phyloP scores from a whole-genome alignment of 352 stramenopile genomes.

The Pythium sp. region DNA sequence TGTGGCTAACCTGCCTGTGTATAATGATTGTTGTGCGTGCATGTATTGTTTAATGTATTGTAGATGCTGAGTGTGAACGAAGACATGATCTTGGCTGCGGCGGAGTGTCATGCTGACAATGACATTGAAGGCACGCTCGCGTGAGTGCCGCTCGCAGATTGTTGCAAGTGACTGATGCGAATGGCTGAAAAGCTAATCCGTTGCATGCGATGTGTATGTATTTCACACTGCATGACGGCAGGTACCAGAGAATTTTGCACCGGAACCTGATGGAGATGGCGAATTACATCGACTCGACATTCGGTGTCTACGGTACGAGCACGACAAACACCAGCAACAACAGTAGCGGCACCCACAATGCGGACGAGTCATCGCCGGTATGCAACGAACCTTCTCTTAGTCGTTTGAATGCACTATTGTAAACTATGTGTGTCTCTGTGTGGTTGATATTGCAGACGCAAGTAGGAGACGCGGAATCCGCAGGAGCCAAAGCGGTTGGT shows the following conservation, averaged over 20 bases:
- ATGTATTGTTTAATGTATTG: neutral
- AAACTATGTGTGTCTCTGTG: no score
- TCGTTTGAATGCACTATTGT: no score
- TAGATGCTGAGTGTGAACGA: constrained; percentile 79
- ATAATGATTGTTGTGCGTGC: neutral
- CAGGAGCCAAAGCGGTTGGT: neutral
- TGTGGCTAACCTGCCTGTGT: neutral
- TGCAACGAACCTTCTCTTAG: no score
- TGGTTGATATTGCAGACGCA: neutral
- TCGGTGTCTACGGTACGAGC: constrained; percentile 61
- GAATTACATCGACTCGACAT: constrained; percentile 74
- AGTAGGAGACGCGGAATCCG: neutral
- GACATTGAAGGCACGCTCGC: constrained; percentile 48
- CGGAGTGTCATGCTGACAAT: constrained; percentile 57
- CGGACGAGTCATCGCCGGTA: neutral
- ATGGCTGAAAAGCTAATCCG: neutral
- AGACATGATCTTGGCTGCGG: constrained; percentile 58
- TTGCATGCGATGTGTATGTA: neutral
- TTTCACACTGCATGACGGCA: constrained; percentile 12
- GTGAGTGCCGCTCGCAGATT: constrained; percentile 25
- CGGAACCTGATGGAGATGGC: constrained; percentile 80
- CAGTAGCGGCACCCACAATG: neutral
- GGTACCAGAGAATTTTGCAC: constrained; percentile 72
- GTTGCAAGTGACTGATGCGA: neutral
- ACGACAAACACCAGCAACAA: neutral